Evolutionary conservation across 2,329 filamentous ascomycete species (phyloP).

Genomic region (Teratosphaeria viscida): DNA sequence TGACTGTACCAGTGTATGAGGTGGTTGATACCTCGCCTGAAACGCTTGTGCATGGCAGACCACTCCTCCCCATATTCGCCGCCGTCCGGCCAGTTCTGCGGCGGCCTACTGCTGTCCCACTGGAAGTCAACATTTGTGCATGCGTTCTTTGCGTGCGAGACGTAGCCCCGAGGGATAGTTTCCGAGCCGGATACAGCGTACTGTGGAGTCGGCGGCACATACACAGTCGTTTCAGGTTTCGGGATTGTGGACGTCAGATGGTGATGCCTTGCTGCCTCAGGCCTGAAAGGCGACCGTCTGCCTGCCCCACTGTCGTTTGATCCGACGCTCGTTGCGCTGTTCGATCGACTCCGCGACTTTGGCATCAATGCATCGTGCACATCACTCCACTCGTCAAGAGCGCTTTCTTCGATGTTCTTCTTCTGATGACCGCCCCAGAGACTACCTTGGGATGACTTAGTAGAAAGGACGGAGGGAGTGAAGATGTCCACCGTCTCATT

Average conservation of each 20-base stretch:
- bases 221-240: conserved; percentile 34
- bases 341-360: conserved; percentile 38
- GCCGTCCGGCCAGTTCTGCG: conserved; percentile 75
- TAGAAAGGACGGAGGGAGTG: conserved; percentile 26
- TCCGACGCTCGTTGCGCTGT: conserved; percentile 32
- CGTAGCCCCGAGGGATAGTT: conserved; percentile 77
- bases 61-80: conserved; percentile 88
- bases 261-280: conserved; percentile 11
- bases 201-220: conserved; percentile 65
- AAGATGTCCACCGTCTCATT: conserved; percentile 52
- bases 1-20: conserved; percentile 73
- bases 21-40: conserved; percentile 65
- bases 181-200: conserved; percentile 75
- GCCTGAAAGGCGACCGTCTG: conserved; percentile 18
- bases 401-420: conserved; percentile 9
- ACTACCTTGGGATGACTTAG: conserved; percentile 23
- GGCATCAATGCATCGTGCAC: conserved; percentile 20
- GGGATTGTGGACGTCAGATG: conserved; percentile 16
- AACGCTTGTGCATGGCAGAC: conserved; percentile 88
- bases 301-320: conserved; percentile 19
- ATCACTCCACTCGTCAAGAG: conserved; percentile 20
- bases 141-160: conserved; percentile 78
- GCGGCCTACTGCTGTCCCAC: conserved; percentile 82
- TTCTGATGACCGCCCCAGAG: conserved; percentile 39
- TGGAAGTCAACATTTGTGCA: conserved; percentile 84